A percentile compares a stretch with the other conserved stretches of the same genome.
Conservation (phyloP, 495 filamentous ascomycete genomes). For the Entonaema liquescens region DNA sequence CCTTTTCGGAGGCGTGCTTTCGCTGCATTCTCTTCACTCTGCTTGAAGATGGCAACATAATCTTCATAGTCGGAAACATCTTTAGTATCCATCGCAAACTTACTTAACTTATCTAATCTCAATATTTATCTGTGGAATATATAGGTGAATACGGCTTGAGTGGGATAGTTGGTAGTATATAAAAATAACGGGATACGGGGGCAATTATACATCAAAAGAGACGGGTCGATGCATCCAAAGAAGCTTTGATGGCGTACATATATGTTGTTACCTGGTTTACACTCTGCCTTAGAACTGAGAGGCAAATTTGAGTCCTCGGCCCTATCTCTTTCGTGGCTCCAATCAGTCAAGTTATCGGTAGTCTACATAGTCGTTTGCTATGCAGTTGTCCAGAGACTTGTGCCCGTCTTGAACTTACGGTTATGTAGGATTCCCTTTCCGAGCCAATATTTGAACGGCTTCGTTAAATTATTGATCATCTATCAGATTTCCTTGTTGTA, state of each 20-base stretch:
- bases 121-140: neutral
- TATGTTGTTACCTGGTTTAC: neutral
- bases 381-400: neutral
- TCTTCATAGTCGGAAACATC: neutral
- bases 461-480: neutral
- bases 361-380: neutral
- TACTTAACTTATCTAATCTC: neutral
- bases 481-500: neutral
- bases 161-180: neutral
- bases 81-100: neutral
- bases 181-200: no score
- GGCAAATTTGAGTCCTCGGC: neutral
- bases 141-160: no score
- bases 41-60: neutral
- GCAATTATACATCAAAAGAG: no score
- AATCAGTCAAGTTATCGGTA: neutral
- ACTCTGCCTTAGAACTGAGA: neutral
- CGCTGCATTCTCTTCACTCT: neutral
- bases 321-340: neutral
- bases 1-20: conserved; percentile 23
- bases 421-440: neutral
- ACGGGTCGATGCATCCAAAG: no score
- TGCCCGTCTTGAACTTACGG: neutral
- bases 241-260: neutral
- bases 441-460: neutral